Evolutionary conservation across 2,329 filamentous ascomycete species (phyloP).

Genomic region (Exserohilum rostratum): DNA sequence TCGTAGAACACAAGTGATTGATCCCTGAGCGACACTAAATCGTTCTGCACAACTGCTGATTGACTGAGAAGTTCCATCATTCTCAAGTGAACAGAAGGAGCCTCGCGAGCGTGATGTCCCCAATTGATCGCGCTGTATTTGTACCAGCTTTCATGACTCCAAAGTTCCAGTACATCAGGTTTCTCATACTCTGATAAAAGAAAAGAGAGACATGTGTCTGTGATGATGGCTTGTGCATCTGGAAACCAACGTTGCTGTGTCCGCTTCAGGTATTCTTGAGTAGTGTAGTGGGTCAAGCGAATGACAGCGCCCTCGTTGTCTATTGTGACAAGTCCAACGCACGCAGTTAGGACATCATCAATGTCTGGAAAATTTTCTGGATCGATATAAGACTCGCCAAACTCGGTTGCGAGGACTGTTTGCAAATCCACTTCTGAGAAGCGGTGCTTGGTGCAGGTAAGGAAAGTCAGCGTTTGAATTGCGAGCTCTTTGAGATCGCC

Average conservation of each 20-base stretch:
- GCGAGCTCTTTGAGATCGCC: not conserved
- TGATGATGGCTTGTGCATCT: not conserved
- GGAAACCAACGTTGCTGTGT: not conserved
- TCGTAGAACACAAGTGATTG: too few species aligned
- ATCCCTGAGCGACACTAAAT: too few species aligned
- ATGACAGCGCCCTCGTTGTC: constrained; percentile 35
- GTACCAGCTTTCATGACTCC: not conserved
- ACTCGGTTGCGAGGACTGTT: constrained; percentile 21
- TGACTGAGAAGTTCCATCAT: not conserved
- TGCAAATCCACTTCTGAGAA: constrained; percentile 12
- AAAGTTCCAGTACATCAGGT: too few species aligned
- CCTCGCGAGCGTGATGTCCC: not conserved
- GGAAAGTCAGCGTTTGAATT: not conserved
- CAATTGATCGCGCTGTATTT: not conserved
- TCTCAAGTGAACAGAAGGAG: not conserved
- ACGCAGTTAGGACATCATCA: constrained; percentile 23
- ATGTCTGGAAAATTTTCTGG: constrained; percentile 17
- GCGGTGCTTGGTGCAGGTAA: not conserved
- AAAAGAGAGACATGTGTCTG: not conserved
- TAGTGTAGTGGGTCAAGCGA: constrained; percentile 40
- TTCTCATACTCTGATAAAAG: not conserved
- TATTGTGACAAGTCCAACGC: constrained; percentile 41
- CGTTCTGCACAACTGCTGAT: not conserved
- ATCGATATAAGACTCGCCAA: constrained; percentile 7
- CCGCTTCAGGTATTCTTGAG: constrained; percentile 36